Base-by-base conservation (phyloP, 2,329 filamentous ascomycete species). In the Sphaerulina vaccinii region DNA sequence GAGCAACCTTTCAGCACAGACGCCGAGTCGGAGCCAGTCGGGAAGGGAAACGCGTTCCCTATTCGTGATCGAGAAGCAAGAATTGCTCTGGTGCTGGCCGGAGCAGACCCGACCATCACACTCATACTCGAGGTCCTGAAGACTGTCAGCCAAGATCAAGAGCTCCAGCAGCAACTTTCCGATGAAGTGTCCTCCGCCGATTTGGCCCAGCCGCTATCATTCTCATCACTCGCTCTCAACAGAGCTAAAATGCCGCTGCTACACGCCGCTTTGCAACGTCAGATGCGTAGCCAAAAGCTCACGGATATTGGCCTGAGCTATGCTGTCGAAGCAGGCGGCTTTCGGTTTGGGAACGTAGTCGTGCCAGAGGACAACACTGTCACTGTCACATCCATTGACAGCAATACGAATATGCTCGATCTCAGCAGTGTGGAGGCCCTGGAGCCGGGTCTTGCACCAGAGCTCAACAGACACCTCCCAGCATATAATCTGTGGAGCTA, bases 201-300 rank as follows among this genome's bases (percentile, higher is more conserved):
- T 13, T 18, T 54, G 10, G 48, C 54, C 3, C 11, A 35, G 3
- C 18, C 41, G 15, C 35, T 47, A 6, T 38, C 40, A 3, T 57
- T 62, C 33, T 47, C 56, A 29, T 42, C 55, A 13, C 36, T 62
- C 6, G 43, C 54, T 10, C 15, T 44, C 8, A 19, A 35, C 36
- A 52, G 51, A 19, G 13, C 19, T 13, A 35, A 42, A n/a, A 36
- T 60, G 50, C 52, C 54, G 19, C 32, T 48, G 11, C 40, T 57
- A 18, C 52, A 60, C 21, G 59, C 54, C 8, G 41, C 57, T 7
- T 38, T 62, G 11, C 50, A 53, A 16, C 50, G 59, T 35, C 47
- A 49, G 24, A 48, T 55, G 10, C 59, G 54, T 15, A 29, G 56
- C 7, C 36, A 52, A 22, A 49, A 45, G 10, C 38, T 54, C 7